phyloP scores from a whole-genome alignment of 768 basidiomycete species.

The Fomitopsis pulvina region DNA sequence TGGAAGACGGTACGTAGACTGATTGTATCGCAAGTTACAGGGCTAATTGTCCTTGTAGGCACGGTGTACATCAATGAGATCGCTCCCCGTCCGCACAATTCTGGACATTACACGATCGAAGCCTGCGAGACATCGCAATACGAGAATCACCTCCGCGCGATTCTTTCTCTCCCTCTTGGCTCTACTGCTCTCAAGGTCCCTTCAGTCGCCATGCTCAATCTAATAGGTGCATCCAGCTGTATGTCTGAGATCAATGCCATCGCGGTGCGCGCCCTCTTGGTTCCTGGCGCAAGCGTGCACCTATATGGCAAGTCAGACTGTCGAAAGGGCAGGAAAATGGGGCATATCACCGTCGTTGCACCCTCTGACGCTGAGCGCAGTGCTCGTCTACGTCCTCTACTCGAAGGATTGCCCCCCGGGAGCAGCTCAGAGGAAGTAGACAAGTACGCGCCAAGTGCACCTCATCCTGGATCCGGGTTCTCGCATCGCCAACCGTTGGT shows the following conservation, averaged over 20 bases:
- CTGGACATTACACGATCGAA: conserved; percentile 98
- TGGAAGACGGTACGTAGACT: conserved; percentile 63
- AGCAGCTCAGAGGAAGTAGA: conserved; percentile 39
- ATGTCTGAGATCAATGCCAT: conserved; percentile 54
- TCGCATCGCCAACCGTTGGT: conserved; percentile 73
- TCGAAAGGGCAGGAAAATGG: conserved; percentile 94
- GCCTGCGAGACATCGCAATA: conserved; percentile 96
- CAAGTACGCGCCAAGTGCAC: conserved; percentile 42
- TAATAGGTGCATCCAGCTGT: conserved; percentile 76
- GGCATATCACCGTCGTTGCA: conserved; percentile 89
- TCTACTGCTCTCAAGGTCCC: conserved; percentile 85
- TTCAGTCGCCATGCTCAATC: conserved; percentile 87
- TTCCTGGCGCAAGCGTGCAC: conserved; percentile 77
- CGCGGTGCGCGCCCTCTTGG: conserved; percentile 50
- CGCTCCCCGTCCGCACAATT: conserved; percentile 96
- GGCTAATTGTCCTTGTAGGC: conserved; percentile 36
- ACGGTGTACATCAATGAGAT: conserved; percentile 89
- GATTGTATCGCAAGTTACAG: neutral
- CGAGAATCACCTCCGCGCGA: conserved; percentile 94
- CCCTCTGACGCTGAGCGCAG: conserved; percentile 71
- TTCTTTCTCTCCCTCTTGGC: conserved; percentile 84
- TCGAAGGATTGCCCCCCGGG: conserved; percentile 51
- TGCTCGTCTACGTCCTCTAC: conserved; percentile 63
- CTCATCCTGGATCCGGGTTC: conserved; percentile 40
- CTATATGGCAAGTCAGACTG: conserved; percentile 93